phyloP scores from a whole-genome alignment of 768 basidiomycete species.

The Hericium rajendrae region DNA sequence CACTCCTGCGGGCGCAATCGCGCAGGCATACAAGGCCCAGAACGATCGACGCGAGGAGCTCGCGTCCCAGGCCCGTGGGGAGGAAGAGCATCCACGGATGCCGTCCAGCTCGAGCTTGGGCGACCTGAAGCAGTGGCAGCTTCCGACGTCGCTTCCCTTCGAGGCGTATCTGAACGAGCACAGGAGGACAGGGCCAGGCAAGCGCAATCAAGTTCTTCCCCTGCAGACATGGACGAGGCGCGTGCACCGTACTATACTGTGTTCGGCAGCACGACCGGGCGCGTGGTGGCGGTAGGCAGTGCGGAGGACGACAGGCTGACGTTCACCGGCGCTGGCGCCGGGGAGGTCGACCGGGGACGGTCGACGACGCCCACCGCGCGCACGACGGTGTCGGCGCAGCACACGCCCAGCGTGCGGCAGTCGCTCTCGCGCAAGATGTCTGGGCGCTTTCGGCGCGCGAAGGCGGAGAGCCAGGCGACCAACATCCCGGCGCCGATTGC shows the following conservation, averaged over 20 bases:
- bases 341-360: neutral
- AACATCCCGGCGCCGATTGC: neutral
- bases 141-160: neutral
- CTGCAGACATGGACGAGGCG: neutral
- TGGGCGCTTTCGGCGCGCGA: conserved; percentile 2
- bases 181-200: neutral
- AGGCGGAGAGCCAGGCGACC: neutral
- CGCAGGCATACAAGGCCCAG: conserved; percentile 13
- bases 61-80: conserved; percentile 5
- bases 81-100: neutral
- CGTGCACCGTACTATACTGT: neutral
- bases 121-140: neutral
- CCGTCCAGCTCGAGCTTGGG: neutral
- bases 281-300: conserved; percentile 4
- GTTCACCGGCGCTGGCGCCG: neutral
- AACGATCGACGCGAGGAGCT: conserved; percentile 10
- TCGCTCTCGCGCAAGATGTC: conserved; percentile 13
- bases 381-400: neutral
- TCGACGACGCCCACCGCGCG: neutral
- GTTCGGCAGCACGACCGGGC: neutral
- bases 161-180: neutral
- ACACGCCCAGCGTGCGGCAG: neutral
- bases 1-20: conserved; percentile 13
- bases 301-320: neutral
- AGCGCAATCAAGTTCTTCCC: no score